A percentile compares a stretch with the other conserved stretches of the same genome.
Conservation (phyloP, 768 basidiomycete species). For the Cystobasidium tubakii region DNA sequence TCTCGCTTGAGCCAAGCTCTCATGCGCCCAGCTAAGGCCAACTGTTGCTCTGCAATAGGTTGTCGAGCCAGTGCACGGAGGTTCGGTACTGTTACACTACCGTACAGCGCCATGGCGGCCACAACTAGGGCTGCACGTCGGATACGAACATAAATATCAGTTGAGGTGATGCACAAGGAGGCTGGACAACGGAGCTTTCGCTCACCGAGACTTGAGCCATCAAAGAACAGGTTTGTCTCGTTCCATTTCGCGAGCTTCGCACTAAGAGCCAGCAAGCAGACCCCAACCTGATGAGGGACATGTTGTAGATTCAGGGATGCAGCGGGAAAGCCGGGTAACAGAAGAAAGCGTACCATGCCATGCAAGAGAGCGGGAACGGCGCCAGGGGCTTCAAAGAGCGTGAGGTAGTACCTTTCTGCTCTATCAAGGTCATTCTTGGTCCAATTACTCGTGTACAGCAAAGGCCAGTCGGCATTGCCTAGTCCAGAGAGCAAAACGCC, state of each 20-base stretch:
- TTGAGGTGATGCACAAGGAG: not conserved
- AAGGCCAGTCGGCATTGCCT: conserved; percentile 19
- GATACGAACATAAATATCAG: too few species aligned
- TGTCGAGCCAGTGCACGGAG: conserved; percentile 20
- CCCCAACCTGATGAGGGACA: conserved; percentile 2
- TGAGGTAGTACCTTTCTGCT: conserved; percentile 34
- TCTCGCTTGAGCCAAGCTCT: conserved; percentile 19
- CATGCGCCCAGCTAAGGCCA: conserved; percentile 6
- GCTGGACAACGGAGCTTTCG: not conserved
- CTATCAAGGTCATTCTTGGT: conserved; percentile 16
- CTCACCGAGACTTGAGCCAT: conserved; percentile 26
- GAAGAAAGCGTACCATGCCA: conserved; percentile 15
- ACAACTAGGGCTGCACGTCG: conserved; percentile 12
- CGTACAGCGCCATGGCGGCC: conserved; percentile 18
- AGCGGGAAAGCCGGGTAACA: not conserved
- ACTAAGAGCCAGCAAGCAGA: conserved; percentile 32
- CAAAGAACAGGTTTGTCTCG: conserved; percentile 34
- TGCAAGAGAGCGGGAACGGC: conserved; percentile 28
- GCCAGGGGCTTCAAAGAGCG: conserved; percentile 31
- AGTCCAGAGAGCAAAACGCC: conserved; percentile 24
- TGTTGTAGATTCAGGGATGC: too few species aligned
- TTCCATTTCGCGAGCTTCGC: conserved; percentile 26
- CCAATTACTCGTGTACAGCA: not conserved
- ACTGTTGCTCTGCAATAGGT: conserved; percentile 18
- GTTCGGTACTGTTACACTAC: conserved; percentile 22